A percentile compares a stretch with the other conserved stretches of the same genome.
Conservation (phyloP, 2,329 filamentous ascomycete genomes). For the Cladosporium halotolerans region DNA sequence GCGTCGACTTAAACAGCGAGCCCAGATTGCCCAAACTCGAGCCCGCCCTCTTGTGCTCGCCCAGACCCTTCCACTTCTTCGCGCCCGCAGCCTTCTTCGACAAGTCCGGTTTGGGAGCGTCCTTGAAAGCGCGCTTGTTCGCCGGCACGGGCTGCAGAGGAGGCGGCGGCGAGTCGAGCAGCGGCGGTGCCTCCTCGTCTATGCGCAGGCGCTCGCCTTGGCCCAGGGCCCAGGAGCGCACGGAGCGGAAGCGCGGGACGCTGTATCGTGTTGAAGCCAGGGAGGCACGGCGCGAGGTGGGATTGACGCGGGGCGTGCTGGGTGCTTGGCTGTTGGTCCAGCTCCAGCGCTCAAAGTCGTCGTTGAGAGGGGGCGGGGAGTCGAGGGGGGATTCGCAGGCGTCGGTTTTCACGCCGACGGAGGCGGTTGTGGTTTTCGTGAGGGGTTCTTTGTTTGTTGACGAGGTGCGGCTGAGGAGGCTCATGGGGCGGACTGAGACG, state of each 20-base stretch:
- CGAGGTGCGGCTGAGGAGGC: not conserved
- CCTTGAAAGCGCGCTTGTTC: constrained; percentile 13
- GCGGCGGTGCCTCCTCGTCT: constrained; percentile 10
- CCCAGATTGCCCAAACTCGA: constrained; percentile 5
- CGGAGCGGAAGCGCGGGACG: constrained; percentile 14
- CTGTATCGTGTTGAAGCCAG: constrained; percentile 8
- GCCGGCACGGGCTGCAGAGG: constrained; percentile 3
- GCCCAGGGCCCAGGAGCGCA: constrained; percentile 15
- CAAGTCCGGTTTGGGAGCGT: constrained; percentile 11
- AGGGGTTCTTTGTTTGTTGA: not conserved
- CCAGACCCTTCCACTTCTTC: not conserved
- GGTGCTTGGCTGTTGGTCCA: constrained; percentile 27
- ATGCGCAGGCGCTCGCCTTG: constrained; percentile 13
- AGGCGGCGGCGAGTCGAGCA: not conserved
- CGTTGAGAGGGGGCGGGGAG: not conserved
- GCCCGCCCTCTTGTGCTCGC: not conserved
- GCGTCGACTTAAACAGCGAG: not conserved
- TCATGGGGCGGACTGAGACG: not conserved
- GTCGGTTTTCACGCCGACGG: not conserved
- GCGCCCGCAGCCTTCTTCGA: not conserved
- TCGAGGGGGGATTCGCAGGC: not conserved
- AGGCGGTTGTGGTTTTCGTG: not conserved
- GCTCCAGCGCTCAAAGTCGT: constrained; percentile 20
- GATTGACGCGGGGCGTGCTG: constrained; percentile 20
- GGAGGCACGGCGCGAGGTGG: constrained; percentile 12